These are phyloP conservation scores for Dioscorea alata DNA, from an alignment of 106 monocot species.

Conservation along the genomic window DNA sequence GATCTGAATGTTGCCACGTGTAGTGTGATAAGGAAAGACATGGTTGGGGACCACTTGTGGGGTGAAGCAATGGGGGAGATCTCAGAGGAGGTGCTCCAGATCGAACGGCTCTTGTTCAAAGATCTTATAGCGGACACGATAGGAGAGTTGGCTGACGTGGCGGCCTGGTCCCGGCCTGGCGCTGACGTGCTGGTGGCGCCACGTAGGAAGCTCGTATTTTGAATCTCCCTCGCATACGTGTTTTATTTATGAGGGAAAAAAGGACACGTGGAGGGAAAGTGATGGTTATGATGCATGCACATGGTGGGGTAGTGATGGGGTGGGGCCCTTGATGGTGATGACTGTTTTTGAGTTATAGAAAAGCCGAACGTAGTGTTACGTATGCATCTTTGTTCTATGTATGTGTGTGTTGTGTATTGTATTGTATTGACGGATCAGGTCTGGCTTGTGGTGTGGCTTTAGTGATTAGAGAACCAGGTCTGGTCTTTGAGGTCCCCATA, in stretches of 20 bases:
- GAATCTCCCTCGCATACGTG: constrained; percentile 4
- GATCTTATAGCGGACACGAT: constrained; percentile 85
- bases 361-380: no score
- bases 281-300: no score
- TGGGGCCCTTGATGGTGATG: no score
- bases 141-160: constrained; percentile 37
- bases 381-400: no score
- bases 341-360: no score
- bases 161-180: neutral
- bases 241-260: neutral
- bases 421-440: no score
- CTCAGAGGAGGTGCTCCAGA: constrained; percentile 69
- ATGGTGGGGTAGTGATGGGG: no score
- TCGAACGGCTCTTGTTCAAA: constrained; percentile 85
- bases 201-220: constrained; percentile 75
- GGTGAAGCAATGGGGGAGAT: constrained; percentile 37
- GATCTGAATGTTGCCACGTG: constrained; percentile 47
- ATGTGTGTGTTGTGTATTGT: no score
- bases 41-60: constrained; percentile 42
- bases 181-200: neutral
- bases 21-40: constrained; percentile 48
- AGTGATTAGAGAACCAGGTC: no score
- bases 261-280: no score
- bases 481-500: no score
- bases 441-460: no score